phyloP scores from a whole-genome alignment of 306 rosid species.

The Cicer bijugum region DNA sequence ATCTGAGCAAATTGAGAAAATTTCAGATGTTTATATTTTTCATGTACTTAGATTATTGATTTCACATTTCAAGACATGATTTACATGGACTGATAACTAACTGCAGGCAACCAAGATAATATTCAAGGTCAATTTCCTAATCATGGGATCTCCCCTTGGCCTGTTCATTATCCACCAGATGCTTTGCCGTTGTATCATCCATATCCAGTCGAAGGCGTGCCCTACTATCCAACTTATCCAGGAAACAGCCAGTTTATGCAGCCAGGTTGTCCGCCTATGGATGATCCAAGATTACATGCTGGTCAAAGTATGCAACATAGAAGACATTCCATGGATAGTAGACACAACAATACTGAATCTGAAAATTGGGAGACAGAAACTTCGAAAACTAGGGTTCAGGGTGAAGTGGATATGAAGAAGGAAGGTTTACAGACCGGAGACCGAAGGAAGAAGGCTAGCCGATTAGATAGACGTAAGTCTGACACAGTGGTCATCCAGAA shows the following conservation, averaged over 20 bases:
- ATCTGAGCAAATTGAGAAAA: not conserved
- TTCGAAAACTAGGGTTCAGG: slow-evolving; percentile 50
- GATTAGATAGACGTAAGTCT: slow-evolving; percentile 62
- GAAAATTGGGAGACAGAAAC: slow-evolving; percentile 57
- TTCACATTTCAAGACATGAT: slow-evolving; percentile 56
- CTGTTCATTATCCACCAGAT: slow-evolving; percentile 72
- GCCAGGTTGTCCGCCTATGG: slow-evolving; percentile 62
- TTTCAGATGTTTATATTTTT: slow-evolving; percentile 6
- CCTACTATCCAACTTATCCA: slow-evolving; percentile 74
- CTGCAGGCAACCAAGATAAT: slow-evolving; percentile 66
- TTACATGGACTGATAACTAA: slow-evolving; percentile 57
- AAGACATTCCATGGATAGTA: slow-evolving; percentile 78
- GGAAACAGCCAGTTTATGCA: slow-evolving; percentile 64
- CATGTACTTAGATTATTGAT: slow-evolving; percentile 41
- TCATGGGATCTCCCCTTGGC: slow-evolving; percentile 81
- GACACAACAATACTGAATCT: slow-evolving; percentile 58
- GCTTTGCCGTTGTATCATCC: slow-evolving; percentile 69
- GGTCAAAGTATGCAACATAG: slow-evolving; percentile 57
- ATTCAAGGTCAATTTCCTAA: slow-evolving; percentile 74
- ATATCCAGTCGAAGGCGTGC: slow-evolving; percentile 82
- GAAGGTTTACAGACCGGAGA: slow-evolving; percentile 58
- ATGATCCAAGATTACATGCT: slow-evolving; percentile 58
- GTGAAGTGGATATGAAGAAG: slow-evolving; percentile 59
- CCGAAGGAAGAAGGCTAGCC: slow-evolving; percentile 55
- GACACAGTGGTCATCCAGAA: slow-evolving; percentile 79